These are phyloP conservation scores for Trichoderma cornu-damae DNA, from an alignment of 2,329 filamentous ascomycete genomes.

Conservation along the genomic window DNA sequence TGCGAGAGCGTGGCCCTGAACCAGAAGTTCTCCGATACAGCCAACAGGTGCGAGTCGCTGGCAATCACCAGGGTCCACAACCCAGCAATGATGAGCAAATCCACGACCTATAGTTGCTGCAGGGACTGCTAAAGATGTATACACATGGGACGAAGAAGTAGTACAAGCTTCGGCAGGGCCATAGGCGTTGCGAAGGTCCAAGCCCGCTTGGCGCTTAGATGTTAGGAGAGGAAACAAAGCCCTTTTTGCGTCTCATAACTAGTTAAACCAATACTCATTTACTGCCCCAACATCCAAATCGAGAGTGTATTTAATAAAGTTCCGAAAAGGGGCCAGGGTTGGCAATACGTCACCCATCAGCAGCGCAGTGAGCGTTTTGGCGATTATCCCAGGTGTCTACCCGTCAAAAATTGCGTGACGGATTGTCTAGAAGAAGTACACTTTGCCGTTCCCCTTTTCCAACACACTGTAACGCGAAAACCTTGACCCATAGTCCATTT, in stretches of 20 bases:
- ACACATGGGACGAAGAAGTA: neutral
- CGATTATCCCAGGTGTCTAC: neutral
- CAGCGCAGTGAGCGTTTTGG: neutral
- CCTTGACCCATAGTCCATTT: neutral
- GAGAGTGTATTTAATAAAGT: constrained; percentile 15
- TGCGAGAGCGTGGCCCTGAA: constrained; percentile 22
- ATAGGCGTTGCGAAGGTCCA: constrained; percentile 19
- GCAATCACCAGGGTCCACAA: constrained; percentile 22
- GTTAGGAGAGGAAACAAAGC: neutral
- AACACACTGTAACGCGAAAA: neutral
- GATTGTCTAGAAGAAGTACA: constrained; percentile 8
- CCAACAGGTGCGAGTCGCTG: constrained; percentile 23
- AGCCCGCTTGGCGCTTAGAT: neutral
- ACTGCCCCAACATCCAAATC: neutral
- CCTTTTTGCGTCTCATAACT: neutral
- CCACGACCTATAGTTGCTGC: constrained; percentile 4
- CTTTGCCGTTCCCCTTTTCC: neutral
- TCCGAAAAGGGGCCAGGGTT: neutral
- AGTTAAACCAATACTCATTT: constrained; percentile 1
- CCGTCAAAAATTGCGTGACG: constrained; percentile 8
- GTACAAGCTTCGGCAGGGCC: constrained; percentile 22
- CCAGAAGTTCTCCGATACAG: constrained; percentile 24
- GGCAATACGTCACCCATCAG: neutral
- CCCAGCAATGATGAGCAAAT: constrained; percentile 21
- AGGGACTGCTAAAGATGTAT: neutral